Conservation (phyloP, 2,329 filamentous ascomycete genomes). For the Incumbomyces delicatus region DNA sequence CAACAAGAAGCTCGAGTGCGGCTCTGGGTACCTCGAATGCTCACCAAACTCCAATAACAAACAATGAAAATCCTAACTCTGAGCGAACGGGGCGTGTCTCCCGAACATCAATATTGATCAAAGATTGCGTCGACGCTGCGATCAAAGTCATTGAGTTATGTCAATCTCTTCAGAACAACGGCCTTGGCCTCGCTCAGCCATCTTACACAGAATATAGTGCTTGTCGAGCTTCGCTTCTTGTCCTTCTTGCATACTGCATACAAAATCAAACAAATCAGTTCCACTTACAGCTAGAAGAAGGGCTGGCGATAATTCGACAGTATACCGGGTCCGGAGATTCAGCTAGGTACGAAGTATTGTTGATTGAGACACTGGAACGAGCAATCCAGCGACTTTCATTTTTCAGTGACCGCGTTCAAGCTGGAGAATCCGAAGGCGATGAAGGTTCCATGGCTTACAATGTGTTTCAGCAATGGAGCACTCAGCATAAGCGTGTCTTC, state of each 20-base stretch:
- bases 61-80: constrained; percentile 24
- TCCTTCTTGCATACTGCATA: constrained; percentile 33
- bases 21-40: constrained; percentile 17
- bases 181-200: constrained; percentile 43
- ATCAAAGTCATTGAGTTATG: constrained; percentile 43
- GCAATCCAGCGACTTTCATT: constrained; percentile 39
- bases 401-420: constrained; percentile 29
- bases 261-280: constrained; percentile 33
- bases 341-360: constrained; percentile 43
- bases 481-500: background rate
- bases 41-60: constrained; percentile 21
- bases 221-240: constrained; percentile 45
- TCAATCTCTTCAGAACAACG: constrained; percentile 38
- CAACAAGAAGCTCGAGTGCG: background rate
- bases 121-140: constrained; percentile 45
- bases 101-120: constrained; percentile 30
- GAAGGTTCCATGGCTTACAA: too few relatives aligned
- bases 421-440: constrained; percentile 10
- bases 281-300: constrained; percentile 39
- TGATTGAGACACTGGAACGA: constrained; percentile 44
- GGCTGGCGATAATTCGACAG: constrained; percentile 42
- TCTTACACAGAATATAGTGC: constrained; percentile 50
- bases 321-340: constrained; percentile 46
- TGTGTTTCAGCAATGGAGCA: too few relatives aligned
- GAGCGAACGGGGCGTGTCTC: constrained; percentile 25